phyloP scores from a whole-genome alignment of 441 rosid genomes.

The Euphorbia schlechtendalii region DNA sequence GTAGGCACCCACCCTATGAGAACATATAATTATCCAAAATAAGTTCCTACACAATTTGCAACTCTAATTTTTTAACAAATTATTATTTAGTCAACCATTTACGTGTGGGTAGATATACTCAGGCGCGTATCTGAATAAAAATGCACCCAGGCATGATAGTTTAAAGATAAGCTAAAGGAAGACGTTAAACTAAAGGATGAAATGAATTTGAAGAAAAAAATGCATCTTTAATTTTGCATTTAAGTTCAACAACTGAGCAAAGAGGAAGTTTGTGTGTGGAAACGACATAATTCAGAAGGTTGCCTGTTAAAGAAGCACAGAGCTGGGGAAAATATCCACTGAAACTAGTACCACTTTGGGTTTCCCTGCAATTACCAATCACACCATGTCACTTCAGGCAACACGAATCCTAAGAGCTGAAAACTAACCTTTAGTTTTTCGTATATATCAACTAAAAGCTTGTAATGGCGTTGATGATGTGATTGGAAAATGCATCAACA shows the following conservation, averaged over 20 bases:
- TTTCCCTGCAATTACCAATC: conserved; percentile 72
- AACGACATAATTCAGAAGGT: conserved; percentile 32
- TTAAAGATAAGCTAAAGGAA: conserved; percentile 11
- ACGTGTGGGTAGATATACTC: conserved; percentile 80
- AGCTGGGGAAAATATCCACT: conserved; percentile 50
- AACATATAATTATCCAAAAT: conserved; percentile 5
- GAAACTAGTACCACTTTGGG: conserved; percentile 41
- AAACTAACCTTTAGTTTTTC: conserved; percentile 29
- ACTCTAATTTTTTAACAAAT: not conserved
- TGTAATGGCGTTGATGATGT: conserved; percentile 26
- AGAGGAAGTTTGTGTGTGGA: conserved; percentile 4
- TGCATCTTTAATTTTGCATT: not conserved
- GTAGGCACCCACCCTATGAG: conserved; percentile 60
- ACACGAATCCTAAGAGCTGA: conserved; percentile 36
- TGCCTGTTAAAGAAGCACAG: conserved; percentile 63
- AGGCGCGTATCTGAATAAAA: conserved; percentile 56
- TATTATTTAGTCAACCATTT: conserved; percentile 13
- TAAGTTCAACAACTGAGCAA: conserved; percentile 16
- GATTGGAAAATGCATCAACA: conserved; percentile 35
- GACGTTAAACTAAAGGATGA: conserved; percentile 5
- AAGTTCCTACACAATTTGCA: not conserved
- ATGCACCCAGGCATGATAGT: conserved; percentile 6
- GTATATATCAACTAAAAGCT: conserved; percentile 19
- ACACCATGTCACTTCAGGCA: conserved; percentile 46
- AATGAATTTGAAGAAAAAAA: not conserved